phyloP scores from a whole-genome alignment of 345 rosid species.

The Salix exigua region DNA sequence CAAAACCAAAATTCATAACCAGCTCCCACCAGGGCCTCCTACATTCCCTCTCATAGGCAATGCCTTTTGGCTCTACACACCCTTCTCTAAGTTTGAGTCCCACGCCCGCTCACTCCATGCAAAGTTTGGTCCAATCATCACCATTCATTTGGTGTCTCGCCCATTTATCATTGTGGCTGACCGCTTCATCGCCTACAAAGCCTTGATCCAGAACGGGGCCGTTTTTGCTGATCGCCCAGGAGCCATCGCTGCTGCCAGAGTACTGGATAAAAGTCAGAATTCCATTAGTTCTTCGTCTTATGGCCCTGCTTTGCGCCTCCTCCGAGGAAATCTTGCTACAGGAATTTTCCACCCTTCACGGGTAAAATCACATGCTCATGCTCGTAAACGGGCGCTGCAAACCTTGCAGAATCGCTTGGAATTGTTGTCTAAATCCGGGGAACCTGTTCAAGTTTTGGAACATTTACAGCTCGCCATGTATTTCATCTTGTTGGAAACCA shows the following conservation, averaged over 20 bases:
- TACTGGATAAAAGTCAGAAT: not conserved
- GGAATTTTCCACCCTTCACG: constrained; percentile 4
- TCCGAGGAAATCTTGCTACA: not conserved
- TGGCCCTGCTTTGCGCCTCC: constrained; percentile 5
- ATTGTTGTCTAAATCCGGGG: not conserved
- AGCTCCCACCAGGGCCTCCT: not conserved
- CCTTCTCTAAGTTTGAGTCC: not conserved
- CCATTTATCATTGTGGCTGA: not conserved
- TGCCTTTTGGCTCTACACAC: not conserved
- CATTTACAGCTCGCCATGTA: not conserved
- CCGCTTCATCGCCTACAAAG: not conserved
- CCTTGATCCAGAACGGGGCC: not conserved
- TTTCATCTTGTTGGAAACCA: too few relatives aligned
- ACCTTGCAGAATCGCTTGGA: not conserved
- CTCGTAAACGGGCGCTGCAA: constrained; percentile 1
- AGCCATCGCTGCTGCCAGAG: not conserved
- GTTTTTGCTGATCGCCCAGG: not conserved
- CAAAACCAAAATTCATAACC: not conserved
- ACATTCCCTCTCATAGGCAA: not conserved
- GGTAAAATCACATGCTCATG: not conserved
- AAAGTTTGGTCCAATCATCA: not conserved
- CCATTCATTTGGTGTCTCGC: not conserved
- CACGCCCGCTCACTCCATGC: not conserved
- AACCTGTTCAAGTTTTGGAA: not conserved
- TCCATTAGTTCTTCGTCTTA: not conserved